Evolutionary conservation across 345 rosid species (phyloP), one percentile per base, ranked within the genome.

Genomic region (Citrus sp.): DNA sequence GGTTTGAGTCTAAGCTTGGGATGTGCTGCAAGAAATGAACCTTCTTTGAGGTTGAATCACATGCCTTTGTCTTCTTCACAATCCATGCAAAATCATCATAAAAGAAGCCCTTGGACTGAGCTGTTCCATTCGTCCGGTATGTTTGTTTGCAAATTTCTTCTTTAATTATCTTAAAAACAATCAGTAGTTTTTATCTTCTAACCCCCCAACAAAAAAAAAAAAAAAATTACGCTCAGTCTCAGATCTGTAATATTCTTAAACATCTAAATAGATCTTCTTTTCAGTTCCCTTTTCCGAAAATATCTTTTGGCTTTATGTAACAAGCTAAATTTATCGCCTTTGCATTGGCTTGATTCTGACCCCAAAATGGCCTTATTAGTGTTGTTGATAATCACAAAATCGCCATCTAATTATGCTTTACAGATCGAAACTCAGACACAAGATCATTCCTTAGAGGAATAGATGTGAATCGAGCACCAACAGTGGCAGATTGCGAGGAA

Each of bases 1-100:
- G 90, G 92, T n/a, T 67, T 93, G 81, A 77, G 88, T 77, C 77
- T 89, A 78, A 85, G 92, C 78, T 78, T 92, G 89, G 85, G 94
- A 56, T 69, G 38, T 84, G 70, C 76, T 84, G 70, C 74, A 54
- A 83, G 59, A 0, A 81, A 79, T 38, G 86, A 82, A 66, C 40
- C 89, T 12, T 74, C 89, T 70, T 63, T 83, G 73, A 86, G 78
- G 82, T 78, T 83, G 2, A 89, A 85, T 84, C 86, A 79, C 63
- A 74, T 85, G 89, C 83, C 86, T 51, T 7, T 83, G 34, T 83
- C 84, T 46, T 88, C 83, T 28, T 86, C 90, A 2, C 80, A 75
- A 72, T 83, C 68, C 74, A 68, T 81, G 84, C 88, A 84, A 56
- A 82, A 46, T 65, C 81, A 65, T 14, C 86, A 80, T 34, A 83